Conservation (phyloP, 257 asterid species). For the Solanum dulcamara region DNA sequence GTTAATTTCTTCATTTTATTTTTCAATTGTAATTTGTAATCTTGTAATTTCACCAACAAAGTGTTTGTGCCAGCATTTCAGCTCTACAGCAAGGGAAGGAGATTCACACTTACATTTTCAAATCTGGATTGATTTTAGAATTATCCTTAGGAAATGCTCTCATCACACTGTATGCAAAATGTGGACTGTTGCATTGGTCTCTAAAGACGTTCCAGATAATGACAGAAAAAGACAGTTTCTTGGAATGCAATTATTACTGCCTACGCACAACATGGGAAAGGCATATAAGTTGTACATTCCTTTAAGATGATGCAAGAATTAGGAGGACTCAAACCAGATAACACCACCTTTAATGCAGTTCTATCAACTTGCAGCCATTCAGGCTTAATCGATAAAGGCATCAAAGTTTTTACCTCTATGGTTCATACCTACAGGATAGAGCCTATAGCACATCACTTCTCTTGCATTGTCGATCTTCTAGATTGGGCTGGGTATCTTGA, state of each 20-base stretch:
- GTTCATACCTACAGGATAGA: slow-evolving; percentile 29
- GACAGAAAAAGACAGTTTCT: slow-evolving; percentile 45
- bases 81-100: slow-evolving; percentile 55
- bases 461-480: slow-evolving; percentile 66
- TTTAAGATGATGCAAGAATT: slow-evolving; percentile 48
- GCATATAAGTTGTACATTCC: slow-evolving; percentile 42
- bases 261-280: slow-evolving; percentile 63
- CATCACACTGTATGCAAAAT: slow-evolving; percentile 55
- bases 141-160: slow-evolving; percentile 58
- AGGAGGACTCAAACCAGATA: slow-evolving; percentile 40
- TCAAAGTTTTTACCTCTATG: slow-evolving; percentile 48
- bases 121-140: slow-evolving; percentile 32
- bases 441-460: slow-evolving; percentile 54
- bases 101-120: slow-evolving; percentile 41
- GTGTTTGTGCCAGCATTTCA: slow-evolving; percentile 52
- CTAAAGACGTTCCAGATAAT: slow-evolving; percentile 42
- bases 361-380: slow-evolving; percentile 90
- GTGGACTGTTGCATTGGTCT: slow-evolving; percentile 50
- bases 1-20: too few species aligned
- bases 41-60: too few species aligned
- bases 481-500: slow-evolving; percentile 71
- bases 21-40: too few species aligned
- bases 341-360: slow-evolving; percentile 68
- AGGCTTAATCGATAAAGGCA: slow-evolving; percentile 58
- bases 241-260: slow-evolving; percentile 86